phyloP scores from a whole-genome alignment of 202 grass and related monocot species.

The Schoenoplectus tabernaemontani region DNA sequence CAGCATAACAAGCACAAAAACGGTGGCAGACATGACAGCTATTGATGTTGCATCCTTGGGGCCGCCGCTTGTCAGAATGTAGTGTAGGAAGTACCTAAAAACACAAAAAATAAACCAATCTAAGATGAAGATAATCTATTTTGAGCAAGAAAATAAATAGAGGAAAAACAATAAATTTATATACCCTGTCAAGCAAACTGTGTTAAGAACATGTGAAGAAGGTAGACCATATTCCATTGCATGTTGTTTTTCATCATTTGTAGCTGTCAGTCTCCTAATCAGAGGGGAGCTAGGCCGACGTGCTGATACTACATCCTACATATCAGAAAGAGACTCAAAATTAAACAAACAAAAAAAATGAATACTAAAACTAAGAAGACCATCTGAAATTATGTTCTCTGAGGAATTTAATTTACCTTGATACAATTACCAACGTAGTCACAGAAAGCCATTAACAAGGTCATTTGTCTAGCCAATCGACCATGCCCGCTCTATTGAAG shows the following conservation, averaged over 20 bases:
- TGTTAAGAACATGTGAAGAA: constrained; percentile 91
- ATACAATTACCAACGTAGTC: constrained; percentile 79
- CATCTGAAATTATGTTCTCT: neutral
- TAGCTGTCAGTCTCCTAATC: constrained; percentile 74
- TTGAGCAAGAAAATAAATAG: neutral
- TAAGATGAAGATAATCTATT: neutral
- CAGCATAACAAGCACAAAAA: constrained; percentile 47
- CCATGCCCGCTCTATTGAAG: constrained; percentile 66
- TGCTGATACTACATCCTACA: constrained; percentile 76
- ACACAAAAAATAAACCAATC: neutral
- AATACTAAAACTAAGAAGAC: neutral
- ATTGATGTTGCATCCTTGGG: constrained; percentile 20
- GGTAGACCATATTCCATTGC: constrained; percentile 96
- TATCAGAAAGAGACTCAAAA: constrained; percentile 5
- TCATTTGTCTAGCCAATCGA: constrained; percentile 94
- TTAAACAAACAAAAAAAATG: neutral
- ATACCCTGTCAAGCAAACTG: constrained; percentile 87
- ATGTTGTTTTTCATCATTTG: constrained; percentile 86
- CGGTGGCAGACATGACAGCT: constrained; percentile 32
- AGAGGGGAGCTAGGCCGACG: constrained; percentile 84
- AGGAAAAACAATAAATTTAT: neutral
- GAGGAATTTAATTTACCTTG: constrained; percentile 48
- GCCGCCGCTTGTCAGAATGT: constrained; percentile 41
- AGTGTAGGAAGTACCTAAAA: constrained; percentile 37
- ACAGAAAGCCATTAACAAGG: constrained; percentile 81